phyloP scores from a whole-genome alignment of 1,284 basidiomycete species.

The Fomitopsis schrenkii region DNA sequence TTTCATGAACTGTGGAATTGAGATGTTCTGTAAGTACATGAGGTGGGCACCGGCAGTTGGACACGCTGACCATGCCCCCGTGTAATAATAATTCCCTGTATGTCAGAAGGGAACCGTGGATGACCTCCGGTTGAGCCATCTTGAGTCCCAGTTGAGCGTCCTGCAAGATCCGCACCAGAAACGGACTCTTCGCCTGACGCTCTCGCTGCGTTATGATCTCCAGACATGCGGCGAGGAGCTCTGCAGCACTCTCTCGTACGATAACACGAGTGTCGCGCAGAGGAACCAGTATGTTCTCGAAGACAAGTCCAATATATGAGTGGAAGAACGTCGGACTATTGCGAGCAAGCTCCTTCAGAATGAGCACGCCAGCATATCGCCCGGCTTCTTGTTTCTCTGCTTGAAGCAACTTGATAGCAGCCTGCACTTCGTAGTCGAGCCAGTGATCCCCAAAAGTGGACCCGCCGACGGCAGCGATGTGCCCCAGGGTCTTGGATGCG shows the following conservation, averaged over 20 bases:
- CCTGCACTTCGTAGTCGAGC: conserved; percentile 82
- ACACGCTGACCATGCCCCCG: conserved; percentile 76
- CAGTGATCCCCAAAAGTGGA: conserved; percentile 82
- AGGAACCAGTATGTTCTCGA: conserved; percentile 89
- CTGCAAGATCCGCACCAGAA: conserved; percentile 77
- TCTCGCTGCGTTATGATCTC: conserved; percentile 80
- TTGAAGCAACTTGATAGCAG: conserved; percentile 76
- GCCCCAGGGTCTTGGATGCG: conserved; percentile 81
- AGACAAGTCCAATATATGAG: conserved; percentile 79
- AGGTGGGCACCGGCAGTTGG: background rate
- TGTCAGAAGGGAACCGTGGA: conserved; percentile 92
- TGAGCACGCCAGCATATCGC: conserved; percentile 82
- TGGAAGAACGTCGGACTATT: conserved; percentile 86
- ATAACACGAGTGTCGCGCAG: conserved; percentile 81
- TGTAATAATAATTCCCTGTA: conserved; percentile 91
- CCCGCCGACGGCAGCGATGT: conserved; percentile 79
- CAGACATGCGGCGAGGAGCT: conserved; percentile 85
- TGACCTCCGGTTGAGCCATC: conserved; percentile 77
- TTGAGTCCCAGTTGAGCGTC: conserved; percentile 89
- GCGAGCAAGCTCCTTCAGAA: conserved; percentile 86
- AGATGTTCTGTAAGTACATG: background rate
- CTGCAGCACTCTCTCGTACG: conserved; percentile 88
- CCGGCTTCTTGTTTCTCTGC: conserved; percentile 73
- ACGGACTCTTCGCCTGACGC: conserved; percentile 60
- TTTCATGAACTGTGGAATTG: conserved; percentile 76